Conservation (phyloP, 2,329 filamentous ascomycete species). For the Didymella arachidicola region DNA sequence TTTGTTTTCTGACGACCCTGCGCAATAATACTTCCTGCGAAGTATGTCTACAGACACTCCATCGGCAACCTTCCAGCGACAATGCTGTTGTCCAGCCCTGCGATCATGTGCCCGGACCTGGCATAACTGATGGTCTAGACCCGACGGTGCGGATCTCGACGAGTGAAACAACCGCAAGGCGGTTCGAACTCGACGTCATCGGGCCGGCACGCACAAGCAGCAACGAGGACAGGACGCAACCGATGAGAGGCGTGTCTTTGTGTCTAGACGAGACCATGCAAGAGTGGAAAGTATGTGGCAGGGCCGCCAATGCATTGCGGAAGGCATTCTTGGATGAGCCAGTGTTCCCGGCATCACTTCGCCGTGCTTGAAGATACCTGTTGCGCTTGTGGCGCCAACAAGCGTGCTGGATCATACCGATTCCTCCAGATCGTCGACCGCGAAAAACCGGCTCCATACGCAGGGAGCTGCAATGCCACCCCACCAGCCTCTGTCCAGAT, state of each 20-base stretch:
- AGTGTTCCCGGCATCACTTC: neutral
- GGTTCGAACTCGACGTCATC: constrained; percentile 12
- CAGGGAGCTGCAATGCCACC: constrained; percentile 7
- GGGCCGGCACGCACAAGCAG: neutral
- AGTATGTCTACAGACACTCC: neutral
- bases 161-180: constrained; percentile 8
- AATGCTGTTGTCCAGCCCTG: constrained; percentile 3
- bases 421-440: constrained; percentile 4
- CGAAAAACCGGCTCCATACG: constrained; percentile 4
- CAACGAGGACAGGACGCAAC: constrained; percentile 6
- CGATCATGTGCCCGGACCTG: neutral
- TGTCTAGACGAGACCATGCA: neutral
- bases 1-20: neutral
- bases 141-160: constrained; percentile 5
- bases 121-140: constrained; percentile 5
- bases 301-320: neutral
- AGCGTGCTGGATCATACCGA: constrained; percentile 16
- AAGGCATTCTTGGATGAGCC: neutral
- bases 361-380: neutral
- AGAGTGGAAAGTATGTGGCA: neutral
- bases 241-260: constrained; percentile 3
- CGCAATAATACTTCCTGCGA: neutral
- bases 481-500: constrained; percentile 5
- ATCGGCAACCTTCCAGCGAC: neutral
- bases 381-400: constrained; percentile 20